Evolutionary conservation across 2,329 filamentous ascomycete genomes (phyloP).

Genomic region (Ophiocordyceps camponoti-leonardi): DNA sequence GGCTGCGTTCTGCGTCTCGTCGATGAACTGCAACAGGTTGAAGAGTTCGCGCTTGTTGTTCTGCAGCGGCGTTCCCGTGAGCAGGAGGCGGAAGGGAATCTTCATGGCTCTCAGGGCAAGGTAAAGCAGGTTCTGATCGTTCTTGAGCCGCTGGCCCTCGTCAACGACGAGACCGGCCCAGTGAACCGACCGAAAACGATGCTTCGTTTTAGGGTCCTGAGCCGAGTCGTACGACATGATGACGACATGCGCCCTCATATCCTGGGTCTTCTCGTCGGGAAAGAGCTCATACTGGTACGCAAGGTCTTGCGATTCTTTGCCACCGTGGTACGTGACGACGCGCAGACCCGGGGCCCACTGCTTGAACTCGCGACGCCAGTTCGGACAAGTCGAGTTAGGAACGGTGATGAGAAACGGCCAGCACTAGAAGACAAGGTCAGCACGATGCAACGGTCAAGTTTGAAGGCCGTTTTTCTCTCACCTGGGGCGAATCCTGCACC

Average conservation of each 20-base stretch:
- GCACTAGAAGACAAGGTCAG: constrained; percentile 26
- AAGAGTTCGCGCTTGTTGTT: constrained; percentile 93
- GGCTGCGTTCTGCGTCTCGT: constrained; percentile 51
- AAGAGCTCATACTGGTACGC: constrained; percentile 78
- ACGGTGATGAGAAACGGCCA: constrained; percentile 91
- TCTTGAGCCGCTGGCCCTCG: constrained; percentile 90
- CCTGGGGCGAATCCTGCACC: constrained; percentile 42
- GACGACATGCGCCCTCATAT: constrained; percentile 76
- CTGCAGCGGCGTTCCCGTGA: constrained; percentile 85
- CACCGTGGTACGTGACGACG: constrained; percentile 87
- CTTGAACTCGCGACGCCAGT: constrained; percentile 94
- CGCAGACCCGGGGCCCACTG: constrained; percentile 75
- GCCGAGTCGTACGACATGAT: constrained; percentile 91
- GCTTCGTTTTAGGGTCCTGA: constrained; percentile 49
- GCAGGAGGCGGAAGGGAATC: constrained; percentile 66
- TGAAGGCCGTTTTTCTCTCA: neutral
- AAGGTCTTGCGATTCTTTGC: constrained; percentile 54
- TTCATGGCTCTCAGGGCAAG: constrained; percentile 53
- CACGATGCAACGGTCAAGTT: neutral
- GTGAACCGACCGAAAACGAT: constrained; percentile 50
- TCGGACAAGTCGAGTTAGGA: constrained; percentile 89
- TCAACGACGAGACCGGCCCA: constrained; percentile 89
- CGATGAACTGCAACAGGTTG: constrained; percentile 90
- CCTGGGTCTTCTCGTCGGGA: constrained; percentile 39
- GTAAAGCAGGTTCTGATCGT: constrained; percentile 74